Conservation (phyloP, 2,329 filamentous ascomycete species). For the Ciborinia camelliae region DNA sequence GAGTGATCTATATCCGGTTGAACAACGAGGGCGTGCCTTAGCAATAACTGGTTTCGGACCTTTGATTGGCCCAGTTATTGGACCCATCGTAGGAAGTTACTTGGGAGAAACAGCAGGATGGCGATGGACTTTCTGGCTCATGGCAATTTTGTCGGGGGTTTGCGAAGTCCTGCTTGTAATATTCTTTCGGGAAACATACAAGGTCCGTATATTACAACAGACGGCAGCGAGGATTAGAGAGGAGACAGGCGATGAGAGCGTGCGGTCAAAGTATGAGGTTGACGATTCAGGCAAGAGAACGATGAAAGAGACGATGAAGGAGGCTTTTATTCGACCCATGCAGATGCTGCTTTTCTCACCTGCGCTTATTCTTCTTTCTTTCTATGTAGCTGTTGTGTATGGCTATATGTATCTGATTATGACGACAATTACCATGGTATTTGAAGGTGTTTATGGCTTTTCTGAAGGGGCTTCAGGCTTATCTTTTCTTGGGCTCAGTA, state of each 20-base stretch:
- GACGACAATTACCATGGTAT: not conserved
- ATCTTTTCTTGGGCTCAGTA: not conserved
- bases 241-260: constrained; percentile 23
- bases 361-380: not conserved
- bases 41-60: not conserved
- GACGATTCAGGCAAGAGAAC: constrained; percentile 35
- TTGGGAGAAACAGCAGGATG: constrained; percentile 36
- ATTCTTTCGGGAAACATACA: constrained; percentile 29
- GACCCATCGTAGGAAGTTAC: constrained; percentile 36
- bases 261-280: constrained; percentile 24
- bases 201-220: not conserved
- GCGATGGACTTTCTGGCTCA: constrained; percentile 40
- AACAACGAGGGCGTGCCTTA: not conserved
- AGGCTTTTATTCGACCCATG: not conserved
- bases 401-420: not conserved
- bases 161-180: constrained; percentile 44
- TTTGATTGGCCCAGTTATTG: constrained; percentile 35
- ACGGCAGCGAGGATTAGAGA: not conserved
- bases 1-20: not conserved
- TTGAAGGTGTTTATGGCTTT: not conserved
- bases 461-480: not conserved
- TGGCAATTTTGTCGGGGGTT: constrained; percentile 38
- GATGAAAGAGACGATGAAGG: not conserved
- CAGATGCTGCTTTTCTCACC: not conserved
- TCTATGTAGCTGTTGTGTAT: not conserved